Base-by-base conservation (phyloP, 208 protist genomes). In the Porcisia deanei region DNA sequence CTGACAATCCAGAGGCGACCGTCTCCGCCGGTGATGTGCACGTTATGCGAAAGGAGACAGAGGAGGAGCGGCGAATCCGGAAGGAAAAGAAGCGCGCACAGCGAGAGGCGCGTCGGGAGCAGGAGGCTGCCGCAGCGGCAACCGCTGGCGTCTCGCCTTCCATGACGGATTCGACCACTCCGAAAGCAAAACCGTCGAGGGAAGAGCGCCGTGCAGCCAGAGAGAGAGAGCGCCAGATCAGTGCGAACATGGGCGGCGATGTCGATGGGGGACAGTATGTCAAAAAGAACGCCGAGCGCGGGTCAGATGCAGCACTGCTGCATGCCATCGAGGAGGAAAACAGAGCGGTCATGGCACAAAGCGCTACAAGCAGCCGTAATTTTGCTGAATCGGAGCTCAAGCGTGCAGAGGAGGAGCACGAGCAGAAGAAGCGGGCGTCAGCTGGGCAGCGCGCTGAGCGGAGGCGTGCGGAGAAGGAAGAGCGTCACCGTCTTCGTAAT, bases 31-130 rank as follows among this genome's bases (percentile, higher is more conserved):
- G 52, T 2, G 52, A 53, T 39, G 20, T 52, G 20, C 45, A 55
- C 18, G 30, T 10, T 18, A 37, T 9, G 12, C 8, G 30, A 3
- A 80, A 79, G 63, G 92, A 97, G 61, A 91, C 90, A 0, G 89
- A 96, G 61, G 92, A 96, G 73, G 90, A 94, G 70, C 85, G 90
- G 1, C 81, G 82, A 1, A 81, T 82, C 3, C 87, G 92, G 49
- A 93, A 95, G 72, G 87, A 94, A 73, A 76, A 76, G 12, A 89
- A 91, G 71, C 75, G 82, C 0, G 84, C 81, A 1, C 82, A 84
- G 79, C 71, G 75, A 10, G 87, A 91, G 67, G 84, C 81, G 20
- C 81, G 83, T 52, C 78, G 82, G 70, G 63, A 72, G 65, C 59
- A 66, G 30, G 76, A 82, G 79, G 76, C 71, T 22, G 72, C 71